Base-by-base conservation (phyloP, 768 basidiomycete genomes). In the Pleurotus giganteus region DNA sequence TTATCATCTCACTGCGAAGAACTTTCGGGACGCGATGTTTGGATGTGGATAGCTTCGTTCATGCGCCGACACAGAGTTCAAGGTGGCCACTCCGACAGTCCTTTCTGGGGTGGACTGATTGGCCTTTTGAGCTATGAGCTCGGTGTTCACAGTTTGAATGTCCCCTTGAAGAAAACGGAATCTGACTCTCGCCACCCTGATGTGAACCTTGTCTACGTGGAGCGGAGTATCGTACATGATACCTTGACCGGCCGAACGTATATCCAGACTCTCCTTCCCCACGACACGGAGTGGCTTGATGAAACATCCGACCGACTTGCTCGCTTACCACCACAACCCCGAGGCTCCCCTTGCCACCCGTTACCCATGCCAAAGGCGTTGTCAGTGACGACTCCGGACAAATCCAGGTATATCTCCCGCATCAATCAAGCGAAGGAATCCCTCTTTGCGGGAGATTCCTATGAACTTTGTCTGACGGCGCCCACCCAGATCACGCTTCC, bases 391-490 rank as follows among this genome's bases (percentile, higher is more conserved):
- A 65, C 86, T 36, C 88, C 89, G 0, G 76, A 84, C 59, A 78
- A 79, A 62, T 67, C 68, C 1, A 61, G 66, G 1, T 97, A 98
- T 69, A 81, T 87, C 27, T 69, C 79, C 24, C 81, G 81, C 15
- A 93, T 97, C 60, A 71, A 80, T 17, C 64, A 74, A 51, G 89
- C 91, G 11, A 84, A 92, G 63, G 84, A 90, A 53, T 77, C 80
- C 57, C 81, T 97, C 34, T 87, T 78, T 56, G 77, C 86, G 27
- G 95, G 95, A 2, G 89, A 97, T 65, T 91, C 91, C 2, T 98
- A 98, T 69, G 95, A 98, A 66, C 79, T 98, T 31, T 97, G 94
- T 60, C 74, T 97, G 28, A 97, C 95, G 1, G 87, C 88, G 4
- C 81, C 76, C 11, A 89, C 89, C 17, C 78, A 68, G 31, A 75